phyloP scores from a whole-genome alignment of 805 yeast genomes.

The Saturnispora hagleri region DNA sequence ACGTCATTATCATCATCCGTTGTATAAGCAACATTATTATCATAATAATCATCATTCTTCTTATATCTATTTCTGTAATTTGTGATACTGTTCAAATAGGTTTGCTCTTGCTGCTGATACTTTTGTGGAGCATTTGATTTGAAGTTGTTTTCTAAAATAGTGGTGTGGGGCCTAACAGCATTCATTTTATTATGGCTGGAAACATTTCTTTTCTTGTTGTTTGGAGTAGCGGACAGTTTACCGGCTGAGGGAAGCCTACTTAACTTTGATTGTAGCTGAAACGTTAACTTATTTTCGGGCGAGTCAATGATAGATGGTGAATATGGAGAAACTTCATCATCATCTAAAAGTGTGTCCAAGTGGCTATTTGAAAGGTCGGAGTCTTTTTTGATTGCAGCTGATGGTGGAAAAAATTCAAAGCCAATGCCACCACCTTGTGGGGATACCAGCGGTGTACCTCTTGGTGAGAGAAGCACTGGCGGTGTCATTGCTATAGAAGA shows the following conservation, averaged over 20 bases:
- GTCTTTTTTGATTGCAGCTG: not conserved
- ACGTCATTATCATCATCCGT: conserved; percentile 28
- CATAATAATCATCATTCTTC: conserved; percentile 43
- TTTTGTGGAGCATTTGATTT: conserved; percentile 29
- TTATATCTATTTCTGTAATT: conserved; percentile 25
- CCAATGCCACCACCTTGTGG: conserved; percentile 12
- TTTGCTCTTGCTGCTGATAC: conserved; percentile 45
- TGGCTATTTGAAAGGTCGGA: not conserved
- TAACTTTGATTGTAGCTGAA: not conserved
- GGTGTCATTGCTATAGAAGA: conserved; percentile 13
- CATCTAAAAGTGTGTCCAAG: not conserved
- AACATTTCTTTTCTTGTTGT: not conserved
- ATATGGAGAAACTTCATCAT: not conserved
- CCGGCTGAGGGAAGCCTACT: not conserved
- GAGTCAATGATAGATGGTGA: not conserved
- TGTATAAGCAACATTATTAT: conserved; percentile 28
- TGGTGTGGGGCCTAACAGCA: conserved; percentile 22
- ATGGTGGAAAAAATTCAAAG: conserved; percentile 7
- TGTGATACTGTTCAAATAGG: conserved; percentile 38
- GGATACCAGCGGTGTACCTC: conserved; percentile 24
- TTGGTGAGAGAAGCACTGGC: conserved; percentile 25
- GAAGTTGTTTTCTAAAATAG: conserved; percentile 25
- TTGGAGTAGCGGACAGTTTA: not conserved
- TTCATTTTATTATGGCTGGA: not conserved
- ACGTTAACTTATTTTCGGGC: not conserved